A percentile compares a stretch with the other conserved stretches of the same genome.
These are phyloP conservation scores for Vaccinium macrocarpon DNA, from an alignment of 148 eudicot genomes.

Conservation along the genomic window DNA sequence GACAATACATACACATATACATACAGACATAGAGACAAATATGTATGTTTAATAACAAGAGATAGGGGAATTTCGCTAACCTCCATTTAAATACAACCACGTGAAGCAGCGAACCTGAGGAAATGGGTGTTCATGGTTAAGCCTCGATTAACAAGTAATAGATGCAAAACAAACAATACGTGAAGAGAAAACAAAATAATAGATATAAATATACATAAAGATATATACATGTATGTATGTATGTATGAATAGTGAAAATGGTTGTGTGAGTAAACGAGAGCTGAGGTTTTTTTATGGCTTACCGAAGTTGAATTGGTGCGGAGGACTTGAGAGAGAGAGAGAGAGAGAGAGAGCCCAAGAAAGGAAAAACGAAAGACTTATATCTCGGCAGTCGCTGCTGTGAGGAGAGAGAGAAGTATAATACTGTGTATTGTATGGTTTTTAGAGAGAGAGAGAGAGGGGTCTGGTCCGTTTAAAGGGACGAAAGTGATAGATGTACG, in stretches of 20 bases:
- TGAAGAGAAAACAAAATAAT: not conserved
- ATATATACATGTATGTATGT: not conserved
- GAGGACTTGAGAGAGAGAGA: not conserved
- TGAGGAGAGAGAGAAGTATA: slow-evolving; percentile 14
- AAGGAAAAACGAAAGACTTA: slow-evolving; percentile 17
- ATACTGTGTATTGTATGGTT: not conserved
- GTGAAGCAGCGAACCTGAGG: slow-evolving; percentile 19
- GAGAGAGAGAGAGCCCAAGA: slow-evolving; percentile 9
- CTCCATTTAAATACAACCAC: slow-evolving; percentile 16
- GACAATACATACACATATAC: not conserved
- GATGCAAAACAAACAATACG: slow-evolving; percentile 26
- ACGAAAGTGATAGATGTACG: not conserved
- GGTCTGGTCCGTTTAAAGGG: slow-evolving; percentile 16
- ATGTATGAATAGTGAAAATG: not conserved
- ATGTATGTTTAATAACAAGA: slow-evolving; percentile 10
- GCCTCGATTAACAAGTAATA: slow-evolving; percentile 20
- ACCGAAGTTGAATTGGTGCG: slow-evolving; percentile 7
- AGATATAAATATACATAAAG: not conserved
- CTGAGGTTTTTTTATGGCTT: slow-evolving; percentile 15
- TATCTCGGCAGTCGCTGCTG: slow-evolving; percentile 24
- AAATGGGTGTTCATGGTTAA: slow-evolving; percentile 24
- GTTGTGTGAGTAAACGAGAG: not conserved
- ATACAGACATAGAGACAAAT: not conserved
- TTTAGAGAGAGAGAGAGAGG: not conserved
- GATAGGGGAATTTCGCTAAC: slow-evolving; percentile 5